Conservation (phyloP, 352 stramenopile species). For the Phytophthora chlamydospora region DNA sequence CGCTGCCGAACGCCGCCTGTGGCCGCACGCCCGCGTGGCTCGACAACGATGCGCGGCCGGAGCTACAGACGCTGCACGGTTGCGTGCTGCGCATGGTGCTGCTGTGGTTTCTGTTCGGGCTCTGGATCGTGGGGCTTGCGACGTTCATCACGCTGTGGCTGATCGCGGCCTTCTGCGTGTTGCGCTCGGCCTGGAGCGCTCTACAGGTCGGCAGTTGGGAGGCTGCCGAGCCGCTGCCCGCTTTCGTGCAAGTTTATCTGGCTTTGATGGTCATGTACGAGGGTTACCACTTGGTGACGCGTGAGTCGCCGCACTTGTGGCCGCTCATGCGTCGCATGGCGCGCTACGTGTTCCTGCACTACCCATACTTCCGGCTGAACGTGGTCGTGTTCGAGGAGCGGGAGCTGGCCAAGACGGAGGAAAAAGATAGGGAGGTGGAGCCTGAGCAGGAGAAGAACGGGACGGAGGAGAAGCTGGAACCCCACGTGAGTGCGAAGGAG, state of each 20-base stretch:
- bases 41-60: constrained; percentile 30
- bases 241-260: constrained; percentile 37
- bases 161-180: constrained; percentile 16
- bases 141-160: constrained; percentile 25
- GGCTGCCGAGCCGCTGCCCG: constrained; percentile 19
- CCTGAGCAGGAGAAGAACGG: constrained; percentile 21
- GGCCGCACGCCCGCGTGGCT: constrained; percentile 16
- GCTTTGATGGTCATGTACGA: constrained; percentile 48
- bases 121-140: constrained; percentile 38
- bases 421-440: neutral
- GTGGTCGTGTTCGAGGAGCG: constrained; percentile 52
- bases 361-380: constrained; percentile 59
- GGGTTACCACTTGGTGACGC: constrained; percentile 44
- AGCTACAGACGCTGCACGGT: constrained; percentile 30
- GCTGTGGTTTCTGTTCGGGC: constrained; percentile 32
- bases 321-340: constrained; percentile 43
- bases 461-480: neutral
- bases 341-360: constrained; percentile 56
- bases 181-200: neutral
- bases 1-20: constrained; percentile 7
- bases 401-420: constrained; percentile 18
- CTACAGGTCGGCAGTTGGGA: constrained; percentile 11
- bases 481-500: constrained; percentile 9
- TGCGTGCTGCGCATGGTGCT: constrained; percentile 18
- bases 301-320: constrained; percentile 41